A percentile compares a stretch with the other conserved stretches of the same genome.
These are phyloP conservation scores for Multifurca ochricompacta DNA, from an alignment of 768 basidiomycete species.

Conservation along the genomic window DNA sequence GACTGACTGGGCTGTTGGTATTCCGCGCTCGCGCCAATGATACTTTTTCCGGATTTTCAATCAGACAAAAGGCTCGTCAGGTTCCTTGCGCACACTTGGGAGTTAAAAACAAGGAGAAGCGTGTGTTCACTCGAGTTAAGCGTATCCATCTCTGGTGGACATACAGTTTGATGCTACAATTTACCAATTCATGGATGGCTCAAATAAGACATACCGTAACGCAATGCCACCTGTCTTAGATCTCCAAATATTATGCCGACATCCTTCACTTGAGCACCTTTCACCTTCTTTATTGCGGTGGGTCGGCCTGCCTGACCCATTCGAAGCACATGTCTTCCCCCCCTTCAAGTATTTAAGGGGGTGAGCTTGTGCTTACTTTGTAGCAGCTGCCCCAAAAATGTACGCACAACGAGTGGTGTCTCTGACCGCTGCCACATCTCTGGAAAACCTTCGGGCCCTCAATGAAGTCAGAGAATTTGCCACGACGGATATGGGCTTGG, in stretches of 20 bases:
- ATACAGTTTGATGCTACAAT: background rate
- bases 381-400: conserved; percentile 18
- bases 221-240: conserved; percentile 14
- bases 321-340: background rate
- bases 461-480: conserved; percentile 47
- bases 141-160: background rate
- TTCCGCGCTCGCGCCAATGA: background rate
- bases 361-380: background rate
- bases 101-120: background rate
- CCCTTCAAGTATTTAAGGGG: conserved; percentile 6
- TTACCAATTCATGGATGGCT: background rate
- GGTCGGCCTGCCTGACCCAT: background rate
- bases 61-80: background rate
- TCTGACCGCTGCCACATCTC: conserved; percentile 38
- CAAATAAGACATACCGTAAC: conserved; percentile 12
- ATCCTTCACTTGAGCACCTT: background rate
- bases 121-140: background rate
- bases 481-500: conserved; percentile 46
- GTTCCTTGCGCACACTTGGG: background rate
- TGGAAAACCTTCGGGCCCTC: conserved; percentile 42
- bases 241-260: conserved; percentile 20
- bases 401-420: conserved; percentile 30
- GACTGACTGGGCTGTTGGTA: too few species aligned
- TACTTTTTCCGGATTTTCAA: background rate
- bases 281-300: conserved; percentile 5